These are phyloP conservation scores for Suhomyces wounanorum DNA, from an alignment of 1,139 yeast genomes.

Conservation along the genomic window DNA sequence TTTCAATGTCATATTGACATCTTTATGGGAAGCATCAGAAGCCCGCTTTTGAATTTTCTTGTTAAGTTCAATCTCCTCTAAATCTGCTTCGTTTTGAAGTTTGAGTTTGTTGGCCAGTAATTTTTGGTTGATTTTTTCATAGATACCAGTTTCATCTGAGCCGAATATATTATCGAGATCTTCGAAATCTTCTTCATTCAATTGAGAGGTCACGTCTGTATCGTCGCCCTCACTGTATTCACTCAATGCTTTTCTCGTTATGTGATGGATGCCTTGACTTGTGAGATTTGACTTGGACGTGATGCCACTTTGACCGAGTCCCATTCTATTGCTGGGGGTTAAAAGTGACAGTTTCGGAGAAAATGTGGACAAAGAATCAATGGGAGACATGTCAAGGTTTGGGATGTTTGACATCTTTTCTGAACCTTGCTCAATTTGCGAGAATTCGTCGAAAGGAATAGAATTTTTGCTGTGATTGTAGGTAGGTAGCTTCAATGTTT, in stretches of 20 bases:
- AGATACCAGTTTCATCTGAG: constrained; percentile 40
- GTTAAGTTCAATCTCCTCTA: constrained; percentile 36
- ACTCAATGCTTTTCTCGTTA: constrained; percentile 27
- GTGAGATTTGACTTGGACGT: neutral
- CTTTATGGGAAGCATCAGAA: constrained; percentile 14
- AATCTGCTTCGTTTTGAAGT: constrained; percentile 36
- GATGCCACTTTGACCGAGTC: constrained; percentile 6
- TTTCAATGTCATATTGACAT: constrained; percentile 30
- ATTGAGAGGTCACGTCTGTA: constrained; percentile 44
- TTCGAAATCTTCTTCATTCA: constrained; percentile 46
- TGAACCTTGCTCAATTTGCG: constrained; percentile 5
- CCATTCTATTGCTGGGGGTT: constrained; percentile 12
- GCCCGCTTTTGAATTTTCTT: constrained; percentile 20
- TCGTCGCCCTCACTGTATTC: constrained; percentile 43
- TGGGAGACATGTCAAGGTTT: constrained; percentile 15
- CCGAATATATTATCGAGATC: constrained; percentile 45
- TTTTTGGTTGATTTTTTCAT: constrained; percentile 22
- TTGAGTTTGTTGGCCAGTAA: constrained; percentile 28
- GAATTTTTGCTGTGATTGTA: constrained; percentile 3
- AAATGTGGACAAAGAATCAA: constrained; percentile 27
- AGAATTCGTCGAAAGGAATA: constrained; percentile 11
- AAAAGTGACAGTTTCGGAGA: constrained; percentile 25
- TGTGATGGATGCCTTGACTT: constrained; percentile 5
- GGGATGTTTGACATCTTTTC: constrained; percentile 6
- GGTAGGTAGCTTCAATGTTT: constrained; percentile 16